A percentile compares a stretch with the other conserved stretches of the same genome.
These are phyloP conservation scores for Schwanniomyces pseudopolymorphus DNA, from an alignment of 805 yeast genomes.

Conservation along the genomic window DNA sequence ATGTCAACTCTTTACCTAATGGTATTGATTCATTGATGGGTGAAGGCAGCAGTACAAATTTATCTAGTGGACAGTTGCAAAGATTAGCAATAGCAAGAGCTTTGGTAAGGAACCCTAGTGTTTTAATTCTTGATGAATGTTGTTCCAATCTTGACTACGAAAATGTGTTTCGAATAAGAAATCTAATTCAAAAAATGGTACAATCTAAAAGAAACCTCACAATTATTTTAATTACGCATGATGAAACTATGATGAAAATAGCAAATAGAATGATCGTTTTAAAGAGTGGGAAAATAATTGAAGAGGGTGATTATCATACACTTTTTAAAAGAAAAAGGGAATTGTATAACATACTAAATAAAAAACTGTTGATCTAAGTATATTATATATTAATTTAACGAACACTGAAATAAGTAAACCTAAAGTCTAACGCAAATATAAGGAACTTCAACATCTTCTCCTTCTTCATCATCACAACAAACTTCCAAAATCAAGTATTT, in stretches of 20 bases:
- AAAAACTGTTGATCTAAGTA: neutral
- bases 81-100: slow-evolving; percentile 84
- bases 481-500: slow-evolving; percentile 83
- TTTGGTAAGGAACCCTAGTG: slow-evolving; percentile 59
- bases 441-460: slow-evolving; percentile 96
- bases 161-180: slow-evolving; percentile 51
- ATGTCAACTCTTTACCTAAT: slow-evolving; percentile 53
- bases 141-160: slow-evolving; percentile 82
- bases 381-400: neutral
- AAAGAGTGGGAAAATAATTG: slow-evolving; percentile 47
- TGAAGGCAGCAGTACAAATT: slow-evolving; percentile 34
- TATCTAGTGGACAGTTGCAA: slow-evolving; percentile 93
- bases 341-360: slow-evolving; percentile 11
- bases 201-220: slow-evolving; percentile 27
- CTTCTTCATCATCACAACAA: slow-evolving; percentile 87
- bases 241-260: slow-evolving; percentile 58
- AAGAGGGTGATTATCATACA: slow-evolving; percentile 39
- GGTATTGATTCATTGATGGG: slow-evolving; percentile 61
- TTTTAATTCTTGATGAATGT: slow-evolving; percentile 82
- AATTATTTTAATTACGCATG: slow-evolving; percentile 72
- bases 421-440: slow-evolving; percentile 60
- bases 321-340: slow-evolving; percentile 26
- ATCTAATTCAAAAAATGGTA: slow-evolving; percentile 42
- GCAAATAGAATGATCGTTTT: slow-evolving; percentile 54
- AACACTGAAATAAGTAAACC: neutral